phyloP scores from a whole-genome alignment of 768 basidiomycete genomes.

The Tylopilus felleus region DNA sequence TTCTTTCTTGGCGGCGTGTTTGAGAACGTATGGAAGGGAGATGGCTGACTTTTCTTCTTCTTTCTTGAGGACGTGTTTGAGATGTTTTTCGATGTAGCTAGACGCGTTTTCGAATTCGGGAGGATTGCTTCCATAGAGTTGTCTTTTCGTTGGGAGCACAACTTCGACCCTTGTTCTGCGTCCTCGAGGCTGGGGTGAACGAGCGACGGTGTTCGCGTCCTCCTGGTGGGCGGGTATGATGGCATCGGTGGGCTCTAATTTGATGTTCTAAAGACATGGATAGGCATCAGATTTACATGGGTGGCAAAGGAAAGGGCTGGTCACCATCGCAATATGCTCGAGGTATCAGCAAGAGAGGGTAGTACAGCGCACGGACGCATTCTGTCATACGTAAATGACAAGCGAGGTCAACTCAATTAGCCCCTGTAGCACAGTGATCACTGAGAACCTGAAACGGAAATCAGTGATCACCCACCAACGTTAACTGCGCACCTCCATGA shows the following conservation, averaged over 20 bases:
- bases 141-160: conserved; percentile 10
- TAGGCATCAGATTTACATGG: background rate
- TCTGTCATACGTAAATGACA: background rate
- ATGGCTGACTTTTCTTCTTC: background rate
- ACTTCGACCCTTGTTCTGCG: conserved; percentile 5
- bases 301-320: background rate
- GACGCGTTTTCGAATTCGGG: conserved; percentile 9
- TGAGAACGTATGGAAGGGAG: background rate
- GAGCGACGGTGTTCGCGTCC: background rate
- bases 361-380: background rate
- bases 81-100: conserved; percentile 6
- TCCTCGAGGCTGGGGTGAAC: background rate
- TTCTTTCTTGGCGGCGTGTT: too few relatives aligned
- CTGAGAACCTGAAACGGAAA: too few relatives aligned
- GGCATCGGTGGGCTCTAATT: conserved; percentile 8
- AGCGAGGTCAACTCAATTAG: too few relatives aligned
- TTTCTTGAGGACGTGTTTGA: background rate
- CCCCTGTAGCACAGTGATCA: too few relatives aligned
- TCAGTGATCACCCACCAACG: too few relatives aligned
- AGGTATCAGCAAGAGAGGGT: background rate
- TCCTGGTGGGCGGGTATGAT: background rate
- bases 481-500: conserved; percentile 10
- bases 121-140: conserved; percentile 3
- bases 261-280: conserved; percentile 2
- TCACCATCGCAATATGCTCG: conserved; percentile 1